Evolutionary conservation across 1,139 yeast species (phyloP).

Genomic region (Geotrichum candidum): DNA sequence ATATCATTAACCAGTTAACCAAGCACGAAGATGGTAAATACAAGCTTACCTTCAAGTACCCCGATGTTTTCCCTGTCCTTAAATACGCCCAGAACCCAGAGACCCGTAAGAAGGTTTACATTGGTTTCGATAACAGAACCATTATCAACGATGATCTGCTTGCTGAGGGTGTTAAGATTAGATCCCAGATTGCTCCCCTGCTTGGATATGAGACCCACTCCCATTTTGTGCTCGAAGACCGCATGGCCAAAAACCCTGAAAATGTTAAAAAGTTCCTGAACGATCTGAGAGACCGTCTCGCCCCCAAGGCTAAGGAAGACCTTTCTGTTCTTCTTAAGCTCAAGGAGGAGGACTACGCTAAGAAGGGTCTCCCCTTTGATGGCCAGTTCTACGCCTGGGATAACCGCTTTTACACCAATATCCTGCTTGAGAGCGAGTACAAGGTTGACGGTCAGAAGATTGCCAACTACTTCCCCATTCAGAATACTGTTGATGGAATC

Average conservation of each 20-base stretch:
- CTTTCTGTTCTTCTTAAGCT: slow-evolving; percentile 44
- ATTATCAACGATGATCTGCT: slow-evolving; percentile 59
- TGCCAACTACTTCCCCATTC: slow-evolving; percentile 73
- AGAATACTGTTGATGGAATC: slow-evolving; percentile 62
- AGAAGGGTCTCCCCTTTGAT: slow-evolving; percentile 41
- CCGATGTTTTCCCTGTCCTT: slow-evolving; percentile 71
- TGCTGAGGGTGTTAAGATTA: slow-evolving; percentile 50
- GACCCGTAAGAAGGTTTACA: slow-evolving; percentile 60
- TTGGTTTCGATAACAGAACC: slow-evolving; percentile 58
- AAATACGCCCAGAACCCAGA: slow-evolving; percentile 58
- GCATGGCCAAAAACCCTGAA: slow-evolving; percentile 68
- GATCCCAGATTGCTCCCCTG: slow-evolving; percentile 55
- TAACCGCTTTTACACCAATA: slow-evolving; percentile 56
- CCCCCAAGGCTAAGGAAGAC: slow-evolving; percentile 55
- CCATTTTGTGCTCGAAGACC: slow-evolving; percentile 62
- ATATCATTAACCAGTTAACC: slow-evolving; percentile 54
- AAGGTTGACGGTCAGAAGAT: slow-evolving; percentile 66
- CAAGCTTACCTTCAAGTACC: slow-evolving; percentile 74
- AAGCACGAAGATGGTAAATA: slow-evolving; percentile 43
- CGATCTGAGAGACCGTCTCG: slow-evolving; percentile 54
- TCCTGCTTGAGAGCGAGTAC: slow-evolving; percentile 59
- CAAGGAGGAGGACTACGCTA: slow-evolving; percentile 49
- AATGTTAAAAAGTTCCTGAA: slow-evolving; percentile 55
- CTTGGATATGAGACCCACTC: slow-evolving; percentile 66
- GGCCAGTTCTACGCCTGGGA: slow-evolving; percentile 67